phyloP scores from a whole-genome alignment of 495 filamentous ascomycete species.

The Cairneyella variabilis region DNA sequence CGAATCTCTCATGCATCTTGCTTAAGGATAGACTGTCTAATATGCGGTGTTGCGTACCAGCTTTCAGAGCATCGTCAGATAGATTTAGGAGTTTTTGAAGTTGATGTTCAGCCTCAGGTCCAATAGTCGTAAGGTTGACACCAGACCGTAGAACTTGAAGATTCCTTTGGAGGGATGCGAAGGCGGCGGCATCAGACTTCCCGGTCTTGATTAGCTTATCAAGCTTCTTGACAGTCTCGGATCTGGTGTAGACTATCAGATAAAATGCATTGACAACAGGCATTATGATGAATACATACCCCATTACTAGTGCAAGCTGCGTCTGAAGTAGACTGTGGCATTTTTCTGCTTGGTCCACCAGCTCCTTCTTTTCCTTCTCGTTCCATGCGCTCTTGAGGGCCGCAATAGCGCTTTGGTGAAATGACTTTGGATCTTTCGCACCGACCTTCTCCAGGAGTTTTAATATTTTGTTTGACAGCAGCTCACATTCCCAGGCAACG shows the following conservation, averaged over 20 bases:
- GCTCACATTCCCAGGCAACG: conserved; percentile 22
- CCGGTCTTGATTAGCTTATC: conserved; percentile 9
- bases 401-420: conserved; percentile 14
- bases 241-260: background rate
- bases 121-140: conserved; percentile 10
- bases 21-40: background rate
- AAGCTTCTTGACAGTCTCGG: background rate
- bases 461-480: conserved; percentile 18
- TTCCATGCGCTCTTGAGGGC: conserved; percentile 19
- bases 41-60: background rate
- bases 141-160: conserved; percentile 20
- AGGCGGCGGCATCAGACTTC: conserved; percentile 11
- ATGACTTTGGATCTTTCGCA: conserved; percentile 25
- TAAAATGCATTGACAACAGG: background rate
- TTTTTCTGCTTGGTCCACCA: conserved; percentile 23
- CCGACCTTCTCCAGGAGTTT: conserved; percentile 24
- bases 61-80: background rate
- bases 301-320: conserved; percentile 15
- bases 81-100: background rate
- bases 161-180: conserved; percentile 16
- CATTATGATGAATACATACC: conserved; percentile 15
- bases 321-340: conserved; percentile 23
- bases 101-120: background rate
- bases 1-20: background rate
- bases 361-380: conserved; percentile 19